Conservation (phyloP, 495 filamentous ascomycete genomes). For the Halenospora varia region DNA sequence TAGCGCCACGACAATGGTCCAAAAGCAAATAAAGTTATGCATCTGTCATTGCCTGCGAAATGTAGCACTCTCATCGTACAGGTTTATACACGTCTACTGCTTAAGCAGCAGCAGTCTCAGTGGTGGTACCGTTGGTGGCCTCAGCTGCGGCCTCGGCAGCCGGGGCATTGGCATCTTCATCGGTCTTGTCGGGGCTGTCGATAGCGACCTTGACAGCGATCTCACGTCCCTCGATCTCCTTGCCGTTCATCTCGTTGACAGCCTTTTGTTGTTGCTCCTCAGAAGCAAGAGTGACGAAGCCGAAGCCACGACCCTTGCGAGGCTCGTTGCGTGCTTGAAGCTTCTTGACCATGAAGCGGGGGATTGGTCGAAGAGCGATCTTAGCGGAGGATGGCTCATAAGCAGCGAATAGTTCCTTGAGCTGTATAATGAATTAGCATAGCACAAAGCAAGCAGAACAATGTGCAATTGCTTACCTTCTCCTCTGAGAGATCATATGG, state of each 20-base stretch:
- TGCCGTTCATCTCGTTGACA: constrained; percentile 96
- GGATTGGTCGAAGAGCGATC: constrained; percentile 96
- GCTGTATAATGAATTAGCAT: constrained; percentile 55
- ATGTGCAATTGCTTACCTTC: constrained; percentile 63
- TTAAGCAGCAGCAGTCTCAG: constrained; percentile 37
- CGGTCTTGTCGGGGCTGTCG: constrained; percentile 98
- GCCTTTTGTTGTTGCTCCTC: constrained; percentile 97
- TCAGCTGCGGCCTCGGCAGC: constrained; percentile 38
- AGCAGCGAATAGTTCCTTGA: constrained; percentile 89
- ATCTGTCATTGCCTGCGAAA: constrained; percentile 11
- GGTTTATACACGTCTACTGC: constrained; percentile 22
- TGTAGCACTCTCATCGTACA: constrained; percentile 25
- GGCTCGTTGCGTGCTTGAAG: constrained; percentile 95
- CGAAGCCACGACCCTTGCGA: constrained; percentile 98
- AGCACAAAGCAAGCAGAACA: neutral
- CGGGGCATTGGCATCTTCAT: constrained; percentile 61
- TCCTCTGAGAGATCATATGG: constrained; percentile 97
- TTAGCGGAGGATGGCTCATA: constrained; percentile 92
- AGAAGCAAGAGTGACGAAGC: constrained; percentile 91
- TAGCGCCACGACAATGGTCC: constrained; percentile 17
- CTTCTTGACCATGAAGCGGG: constrained; percentile 99
- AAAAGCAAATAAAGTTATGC: constrained; percentile 24
- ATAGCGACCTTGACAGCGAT: constrained; percentile 99
- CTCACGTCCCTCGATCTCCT: constrained; percentile 96
- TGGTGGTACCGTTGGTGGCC: constrained; percentile 37